Percentiles rank a stretch among this genome's conserved stretches.
Conservation (phyloP, 73 alveolate genomes). For the Symbiodinium natans region DNA sequence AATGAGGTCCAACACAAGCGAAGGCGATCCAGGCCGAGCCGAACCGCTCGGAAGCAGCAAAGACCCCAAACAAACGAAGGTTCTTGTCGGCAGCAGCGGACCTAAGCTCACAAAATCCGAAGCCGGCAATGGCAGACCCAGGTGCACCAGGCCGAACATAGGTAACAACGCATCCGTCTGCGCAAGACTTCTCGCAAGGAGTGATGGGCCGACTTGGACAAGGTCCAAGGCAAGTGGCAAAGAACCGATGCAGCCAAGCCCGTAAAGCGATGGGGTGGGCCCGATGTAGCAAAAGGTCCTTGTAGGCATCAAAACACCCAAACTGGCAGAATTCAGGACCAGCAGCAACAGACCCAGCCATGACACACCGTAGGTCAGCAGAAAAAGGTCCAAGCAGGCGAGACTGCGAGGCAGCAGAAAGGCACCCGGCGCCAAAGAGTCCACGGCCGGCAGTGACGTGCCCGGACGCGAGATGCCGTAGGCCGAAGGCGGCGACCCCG, state of each 20-base stretch:
- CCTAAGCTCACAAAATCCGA: slow-evolving; percentile 31
- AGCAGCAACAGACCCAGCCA: slow-evolving; percentile 25
- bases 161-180: background rate
- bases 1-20: slow-evolving; percentile 22
- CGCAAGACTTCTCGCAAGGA: background rate
- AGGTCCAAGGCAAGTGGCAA: slow-evolving; percentile 12
- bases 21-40: background rate
- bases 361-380: slow-evolving; percentile 52
- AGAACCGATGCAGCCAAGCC: slow-evolving; percentile 25
- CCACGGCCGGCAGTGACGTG: background rate
- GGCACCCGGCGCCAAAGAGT: background rate
- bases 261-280: background rate
- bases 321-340: slow-evolving; percentile 23
- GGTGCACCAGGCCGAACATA: slow-evolving; percentile 7
- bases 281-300: background rate
- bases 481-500: slow-evolving; percentile 12
- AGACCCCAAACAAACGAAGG: slow-evolving; percentile 2
- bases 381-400: background rate
- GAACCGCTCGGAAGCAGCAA: slow-evolving; percentile 25
- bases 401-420: background rate
- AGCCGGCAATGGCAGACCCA: background rate
- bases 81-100: background rate
- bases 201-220: slow-evolving; percentile 6
- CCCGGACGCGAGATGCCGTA: slow-evolving; percentile 58
- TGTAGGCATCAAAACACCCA: background rate